Evolutionary conservation across 2,329 filamentous ascomycete species (phyloP).

Genomic region (Diaporthe australafricana): DNA sequence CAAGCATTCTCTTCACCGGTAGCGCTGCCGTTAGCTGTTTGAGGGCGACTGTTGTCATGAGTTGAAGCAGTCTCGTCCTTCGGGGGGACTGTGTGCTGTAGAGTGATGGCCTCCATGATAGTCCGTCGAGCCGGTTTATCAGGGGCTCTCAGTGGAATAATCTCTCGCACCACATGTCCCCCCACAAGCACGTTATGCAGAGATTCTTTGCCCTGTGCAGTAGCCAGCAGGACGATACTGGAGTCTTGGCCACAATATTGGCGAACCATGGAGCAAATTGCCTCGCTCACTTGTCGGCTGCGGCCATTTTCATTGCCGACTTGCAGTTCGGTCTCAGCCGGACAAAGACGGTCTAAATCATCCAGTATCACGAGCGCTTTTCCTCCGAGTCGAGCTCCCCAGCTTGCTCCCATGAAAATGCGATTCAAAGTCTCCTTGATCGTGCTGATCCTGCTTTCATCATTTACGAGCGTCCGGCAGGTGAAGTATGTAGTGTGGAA

Average conservation of each 20-base stretch:
- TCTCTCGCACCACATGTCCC: constrained; percentile 92
- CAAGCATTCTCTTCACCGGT: constrained; percentile 69
- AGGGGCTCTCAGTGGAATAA: constrained; percentile 88
- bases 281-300: constrained; percentile 92
- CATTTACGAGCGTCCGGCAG: constrained; percentile 87
- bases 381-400: constrained; percentile 90
- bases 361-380: constrained; percentile 88
- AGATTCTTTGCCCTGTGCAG: constrained; percentile 92
- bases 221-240: constrained; percentile 87
- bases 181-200: constrained; percentile 91
- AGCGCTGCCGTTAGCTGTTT: constrained; percentile 65
- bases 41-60: constrained; percentile 64
- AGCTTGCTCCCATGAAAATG: constrained; percentile 88
- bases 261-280: constrained; percentile 82
- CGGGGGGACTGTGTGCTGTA: constrained; percentile 58
- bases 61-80: constrained; percentile 51
- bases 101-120: constrained; percentile 84
- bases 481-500: constrained; percentile 89
- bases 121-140: constrained; percentile 89
- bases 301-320: constrained; percentile 93
- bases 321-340: constrained; percentile 92
- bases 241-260: constrained; percentile 86
- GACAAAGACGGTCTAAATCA: constrained; percentile 92
- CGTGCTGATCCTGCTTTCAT: constrained; percentile 88
- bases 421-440: constrained; percentile 90